phyloP scores from a whole-genome alignment of 2,329 filamentous ascomycete species.

The Claviceps cyperi region DNA sequence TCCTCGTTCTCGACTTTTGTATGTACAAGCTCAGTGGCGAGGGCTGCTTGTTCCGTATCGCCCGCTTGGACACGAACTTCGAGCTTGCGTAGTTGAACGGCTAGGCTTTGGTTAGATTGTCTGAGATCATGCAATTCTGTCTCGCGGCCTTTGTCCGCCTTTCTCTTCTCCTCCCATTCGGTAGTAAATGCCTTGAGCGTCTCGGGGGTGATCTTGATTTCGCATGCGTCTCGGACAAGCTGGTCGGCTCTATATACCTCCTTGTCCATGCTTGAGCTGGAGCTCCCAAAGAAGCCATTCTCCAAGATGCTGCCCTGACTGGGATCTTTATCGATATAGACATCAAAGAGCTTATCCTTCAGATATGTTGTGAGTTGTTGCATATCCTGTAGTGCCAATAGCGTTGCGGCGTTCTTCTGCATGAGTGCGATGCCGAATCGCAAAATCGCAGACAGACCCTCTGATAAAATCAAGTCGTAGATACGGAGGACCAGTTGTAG shows the following conservation, averaged over 20 bases:
- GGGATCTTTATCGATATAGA: conserved; percentile 88
- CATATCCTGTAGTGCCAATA: conserved; percentile 86
- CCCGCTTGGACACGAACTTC: conserved; percentile 81
- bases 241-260: conserved; percentile 92
- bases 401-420: conserved; percentile 72
- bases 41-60: conserved; percentile 77
- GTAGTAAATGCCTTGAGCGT: conserved; percentile 64
- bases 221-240: conserved; percentile 83
- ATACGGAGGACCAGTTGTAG: conserved; percentile 91
- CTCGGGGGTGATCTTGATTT: conserved; percentile 71
- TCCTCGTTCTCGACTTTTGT: conserved; percentile 90
- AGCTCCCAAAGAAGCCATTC: conserved; percentile 92
- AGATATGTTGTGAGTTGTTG: conserved; percentile 73
- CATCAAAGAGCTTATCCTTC: conserved; percentile 89
- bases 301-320: conserved; percentile 88
- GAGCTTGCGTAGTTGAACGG: conserved; percentile 65
- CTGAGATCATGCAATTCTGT: conserved; percentile 64
- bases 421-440: conserved; percentile 93
- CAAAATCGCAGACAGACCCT: conserved; percentile 83
- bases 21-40: conserved; percentile 82
- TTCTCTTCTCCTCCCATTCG: conserved; percentile 88
- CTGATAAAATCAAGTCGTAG: conserved; percentile 87
- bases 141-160: conserved; percentile 69
- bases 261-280: conserved; percentile 77
- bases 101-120: conserved; percentile 49